Evolutionary conservation across 768 basidiomycete genomes (phyloP), one percentile per base, ranked within the genome.

Genomic region (Termitomyces sp.): DNA sequence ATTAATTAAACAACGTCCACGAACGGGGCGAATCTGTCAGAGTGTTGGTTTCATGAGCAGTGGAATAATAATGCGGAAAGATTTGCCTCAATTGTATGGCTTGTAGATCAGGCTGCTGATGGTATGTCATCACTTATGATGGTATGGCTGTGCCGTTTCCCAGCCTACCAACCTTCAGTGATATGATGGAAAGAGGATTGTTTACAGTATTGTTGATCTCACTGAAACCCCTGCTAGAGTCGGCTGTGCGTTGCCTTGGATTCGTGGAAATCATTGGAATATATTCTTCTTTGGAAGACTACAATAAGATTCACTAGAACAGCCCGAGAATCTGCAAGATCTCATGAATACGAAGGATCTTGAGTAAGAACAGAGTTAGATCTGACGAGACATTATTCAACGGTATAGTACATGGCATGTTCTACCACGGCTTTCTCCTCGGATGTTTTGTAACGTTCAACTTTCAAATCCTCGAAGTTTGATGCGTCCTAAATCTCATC

Each of bases 61-160:
- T 32, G 32, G 49, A 4, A 23, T 29, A 43, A 35, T n/a, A 9
- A 48, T 27, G 34, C 48, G 52, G 37, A 45, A 54, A 58, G 49
- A 53, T 58, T 23, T 62, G 27, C 61, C 56, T 41, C 12, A 54
- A 52, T 44, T 31, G 56, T 25, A 27, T 53, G 35, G 34, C 42
- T 56, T 56, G 59, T 50, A 57, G 52, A 61, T 60, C 17, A 50
- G 35, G n/a, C n/a, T 25, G 14, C 16, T 37, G 48, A 50, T 35
- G 34, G 16, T 19, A 11, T 42, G 51, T 56, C 44, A 53, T 17
- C 37, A 29, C 12, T 40, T 23, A 8, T 63, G 53, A 53, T 56
- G 45, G 48, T 29, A 53, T 55, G 62, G 62, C 53, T 56, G 65
- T 60, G 59, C 56, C n/a, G 61, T 64, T 66, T 47, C 63, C 64